Evolutionary conservation across 306 rosid genomes (phyloP).

Genomic region (Bauhinia variegata): DNA sequence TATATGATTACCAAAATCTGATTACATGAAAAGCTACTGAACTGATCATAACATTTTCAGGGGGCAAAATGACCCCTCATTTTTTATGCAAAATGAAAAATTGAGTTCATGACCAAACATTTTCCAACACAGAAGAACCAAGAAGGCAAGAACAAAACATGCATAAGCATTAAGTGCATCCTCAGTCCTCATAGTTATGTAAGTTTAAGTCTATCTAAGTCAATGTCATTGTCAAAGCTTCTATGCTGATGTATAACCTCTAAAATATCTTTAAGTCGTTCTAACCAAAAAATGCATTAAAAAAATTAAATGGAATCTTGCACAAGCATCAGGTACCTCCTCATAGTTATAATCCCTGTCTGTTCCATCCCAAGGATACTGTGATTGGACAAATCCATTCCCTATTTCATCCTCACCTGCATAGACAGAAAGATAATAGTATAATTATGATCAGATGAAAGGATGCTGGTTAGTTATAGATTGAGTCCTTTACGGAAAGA

Average conservation of each 20-base stretch:
- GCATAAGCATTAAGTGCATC: too few species aligned
- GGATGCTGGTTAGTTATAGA: background rate
- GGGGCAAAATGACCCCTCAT: background rate
- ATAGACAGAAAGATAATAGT: background rate
- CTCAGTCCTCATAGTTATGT: too few species aligned
- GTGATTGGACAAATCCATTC: background rate
- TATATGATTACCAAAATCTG: background rate
- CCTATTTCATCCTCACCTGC: background rate
- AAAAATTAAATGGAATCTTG: background rate
- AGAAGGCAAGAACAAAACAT: background rate
- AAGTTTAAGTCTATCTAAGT: background rate
- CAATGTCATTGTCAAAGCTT: background rate
- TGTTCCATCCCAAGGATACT: background rate
- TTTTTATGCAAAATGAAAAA: background rate
- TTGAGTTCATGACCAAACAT: background rate
- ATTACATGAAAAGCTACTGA: too few species aligned
- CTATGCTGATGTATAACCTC: background rate
- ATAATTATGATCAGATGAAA: background rate
- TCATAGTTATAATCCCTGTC: conserved; percentile 4
- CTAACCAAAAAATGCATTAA: background rate
- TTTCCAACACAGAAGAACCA: background rate
- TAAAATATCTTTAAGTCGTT: background rate
- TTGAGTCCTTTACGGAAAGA: background rate
- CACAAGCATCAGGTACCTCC: background rate
- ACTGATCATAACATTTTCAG: background rate